Evolutionary conservation across 2,329 filamentous ascomycete genomes (phyloP), one percentile per base, ranked within the genome.

Genomic region (Talaromyces sp.): DNA sequence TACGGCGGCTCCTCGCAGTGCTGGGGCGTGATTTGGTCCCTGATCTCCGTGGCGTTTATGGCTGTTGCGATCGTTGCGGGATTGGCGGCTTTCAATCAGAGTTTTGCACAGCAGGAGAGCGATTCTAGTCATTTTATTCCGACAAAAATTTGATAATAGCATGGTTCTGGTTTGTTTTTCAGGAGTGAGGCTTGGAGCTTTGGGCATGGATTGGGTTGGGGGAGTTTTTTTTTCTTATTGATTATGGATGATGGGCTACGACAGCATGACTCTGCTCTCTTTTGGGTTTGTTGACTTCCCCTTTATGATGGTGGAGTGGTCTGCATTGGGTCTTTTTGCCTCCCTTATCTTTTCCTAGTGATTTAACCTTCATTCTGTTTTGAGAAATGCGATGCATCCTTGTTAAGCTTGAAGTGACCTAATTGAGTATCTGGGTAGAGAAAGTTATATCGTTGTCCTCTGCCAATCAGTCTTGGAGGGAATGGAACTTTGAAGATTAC

Each of bases 1-100:
- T 93, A 93, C 70, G 90, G 90, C 11, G 90, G 90, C 41, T 92
- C 89, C 0, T 91, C 89, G 1, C 88, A 90, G 72, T 93, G 90
- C 81, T 93, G 91, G 90, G 90, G 90, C 9, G 81, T 93, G 14
- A 85, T 92, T 62, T 94, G 90, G 91, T 89, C 86, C 59, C 79
- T 93, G 60, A 84, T 94, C 62, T 90, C 89, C 0, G 72, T 93
- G 27, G 67, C 84, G 0, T 88, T 94, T 74, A 92, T 93, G 88
- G 84, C 87, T 6, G 81, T 82, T 14, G 90, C 87, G 1, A 93
- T 94, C 68, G 77, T 93, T n/a, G 89, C 88, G 4, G 90, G 89
- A 1, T 83, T 94, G 48, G 90, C 90, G 0, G 90, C 90, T 8
- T 93, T 93, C 72, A 88, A 87, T 0, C 83, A 93, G 76, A 87